These are phyloP conservation scores for Kentomonas sorsogonicus DNA, from an alignment of 208 protist species.

Conservation along the genomic window DNA sequence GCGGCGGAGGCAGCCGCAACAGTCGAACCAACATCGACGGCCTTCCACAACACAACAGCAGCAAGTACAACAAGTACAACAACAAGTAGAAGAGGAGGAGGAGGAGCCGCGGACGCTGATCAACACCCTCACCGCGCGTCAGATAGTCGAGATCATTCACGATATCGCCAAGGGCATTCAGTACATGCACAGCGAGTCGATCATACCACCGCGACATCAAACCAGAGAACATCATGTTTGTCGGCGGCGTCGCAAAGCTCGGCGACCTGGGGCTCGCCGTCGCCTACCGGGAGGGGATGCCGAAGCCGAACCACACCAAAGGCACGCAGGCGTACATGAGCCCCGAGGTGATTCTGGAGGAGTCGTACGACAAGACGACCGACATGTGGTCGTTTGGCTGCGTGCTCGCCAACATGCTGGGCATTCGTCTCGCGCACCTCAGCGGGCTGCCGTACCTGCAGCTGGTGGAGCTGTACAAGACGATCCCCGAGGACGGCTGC, in stretches of 20 bases:
- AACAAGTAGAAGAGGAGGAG: too few species aligned
- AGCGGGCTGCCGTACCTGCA: conserved; percentile 57
- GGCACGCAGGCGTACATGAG: conserved; percentile 83
- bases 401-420: conserved; percentile 70
- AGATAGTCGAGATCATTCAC: conserved; percentile 61
- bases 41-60: too few species aligned
- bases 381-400: conserved; percentile 84
- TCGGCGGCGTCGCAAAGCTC: conserved; percentile 66
- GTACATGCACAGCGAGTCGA: conserved; percentile 61
- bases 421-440: conserved; percentile 66
- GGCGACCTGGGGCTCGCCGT: conserved; percentile 74
- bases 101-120: too few species aligned
- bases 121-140: conserved; percentile 18
- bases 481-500: conserved; percentile 31
- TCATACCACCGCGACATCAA: conserved; percentile 87
- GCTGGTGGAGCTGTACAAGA: conserved; percentile 56
- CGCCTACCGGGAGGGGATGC: not conserved
- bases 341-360: conserved; percentile 76
- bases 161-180: conserved; percentile 59
- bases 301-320: conserved; percentile 60
- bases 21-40: too few species aligned
- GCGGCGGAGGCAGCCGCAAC: not conserved
- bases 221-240: conserved; percentile 75
- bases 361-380: conserved; percentile 74
- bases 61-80: too few species aligned